These are phyloP conservation scores for Endocladia muricata DNA, from an alignment of 31 red algal species.

Conservation along the genomic window DNA sequence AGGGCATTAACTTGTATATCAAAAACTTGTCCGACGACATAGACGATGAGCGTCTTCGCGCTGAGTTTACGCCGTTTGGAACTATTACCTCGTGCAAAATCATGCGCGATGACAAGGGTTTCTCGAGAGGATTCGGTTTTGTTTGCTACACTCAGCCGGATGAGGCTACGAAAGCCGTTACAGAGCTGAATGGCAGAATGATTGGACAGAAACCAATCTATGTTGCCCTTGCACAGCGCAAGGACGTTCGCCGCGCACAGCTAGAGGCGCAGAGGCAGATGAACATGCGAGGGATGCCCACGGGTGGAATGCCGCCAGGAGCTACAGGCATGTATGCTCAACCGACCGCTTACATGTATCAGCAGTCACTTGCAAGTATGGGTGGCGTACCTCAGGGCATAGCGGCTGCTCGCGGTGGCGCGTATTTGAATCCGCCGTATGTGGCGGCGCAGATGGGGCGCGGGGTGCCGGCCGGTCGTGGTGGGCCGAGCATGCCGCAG, in stretches of 20 bases:
- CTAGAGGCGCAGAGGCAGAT: slow-evolving; percentile 85
- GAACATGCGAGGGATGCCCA: slow-evolving; percentile 60
- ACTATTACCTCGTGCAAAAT: slow-evolving; percentile 93
- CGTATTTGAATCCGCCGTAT: slow-evolving; percentile 4
- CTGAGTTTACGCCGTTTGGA: slow-evolving; percentile 84
- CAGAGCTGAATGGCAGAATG: slow-evolving; percentile 93
- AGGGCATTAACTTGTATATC: slow-evolving; percentile 94
- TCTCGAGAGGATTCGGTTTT: slow-evolving; percentile 94
- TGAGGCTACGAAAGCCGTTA: slow-evolving; percentile 97
- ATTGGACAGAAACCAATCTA: slow-evolving; percentile 95
- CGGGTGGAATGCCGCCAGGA: slow-evolving; percentile 43
- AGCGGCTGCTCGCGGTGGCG: not conserved
- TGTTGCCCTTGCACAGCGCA: slow-evolving; percentile 93
- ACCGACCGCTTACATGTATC: slow-evolving; percentile 68
- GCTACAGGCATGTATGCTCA: slow-evolving; percentile 73
- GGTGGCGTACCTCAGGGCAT: slow-evolving; percentile 16
- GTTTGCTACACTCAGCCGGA: slow-evolving; percentile 94
- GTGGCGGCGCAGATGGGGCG: slow-evolving; percentile 33
- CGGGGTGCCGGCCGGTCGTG: slow-evolving; percentile 33
- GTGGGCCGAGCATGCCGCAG: slow-evolving; percentile 18
- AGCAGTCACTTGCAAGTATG: slow-evolving; percentile 64
- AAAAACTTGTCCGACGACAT: slow-evolving; percentile 98
- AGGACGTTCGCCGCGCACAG: slow-evolving; percentile 91
- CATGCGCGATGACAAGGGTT: slow-evolving; percentile 93
- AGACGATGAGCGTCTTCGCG: slow-evolving; percentile 90